phyloP scores from a whole-genome alignment of 2,329 filamentous ascomycete genomes.

The Aspergillus sojae region DNA sequence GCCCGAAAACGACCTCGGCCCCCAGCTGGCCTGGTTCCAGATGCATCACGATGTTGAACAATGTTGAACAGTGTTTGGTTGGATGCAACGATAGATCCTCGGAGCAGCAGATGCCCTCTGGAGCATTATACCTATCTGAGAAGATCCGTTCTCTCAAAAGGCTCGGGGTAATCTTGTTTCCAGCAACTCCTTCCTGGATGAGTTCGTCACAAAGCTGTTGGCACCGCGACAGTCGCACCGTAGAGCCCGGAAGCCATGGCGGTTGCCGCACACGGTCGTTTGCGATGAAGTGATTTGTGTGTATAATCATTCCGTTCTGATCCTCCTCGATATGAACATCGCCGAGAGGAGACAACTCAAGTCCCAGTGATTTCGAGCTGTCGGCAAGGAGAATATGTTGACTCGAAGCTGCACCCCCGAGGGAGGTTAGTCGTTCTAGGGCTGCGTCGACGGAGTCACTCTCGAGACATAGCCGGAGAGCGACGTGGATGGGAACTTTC shows the following conservation, averaged over 20 bases:
- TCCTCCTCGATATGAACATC: slow-evolving; percentile 39
- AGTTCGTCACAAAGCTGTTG: slow-evolving; percentile 29
- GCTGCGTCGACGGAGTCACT: slow-evolving; percentile 52
- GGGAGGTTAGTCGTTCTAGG: slow-evolving; percentile 45
- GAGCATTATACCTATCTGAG: slow-evolving; percentile 39
- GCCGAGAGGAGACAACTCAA: slow-evolving; percentile 34
- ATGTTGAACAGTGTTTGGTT: slow-evolving; percentile 32
- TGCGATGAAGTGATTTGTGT: slow-evolving; percentile 51
- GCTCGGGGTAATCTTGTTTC: slow-evolving; percentile 23
- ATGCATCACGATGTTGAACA: slow-evolving; percentile 44
- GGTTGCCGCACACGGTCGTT: slow-evolving; percentile 35
- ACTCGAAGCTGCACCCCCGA: slow-evolving; percentile 56
- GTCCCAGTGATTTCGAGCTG: slow-evolving; percentile 27
- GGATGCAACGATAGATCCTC: slow-evolving; percentile 31
- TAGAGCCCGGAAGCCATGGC: slow-evolving; percentile 35
- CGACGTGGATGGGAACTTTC: slow-evolving; percentile 62
- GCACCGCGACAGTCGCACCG: slow-evolving; percentile 33
- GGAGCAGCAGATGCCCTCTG: slow-evolving; percentile 40
- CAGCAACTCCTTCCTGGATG: slow-evolving; percentile 21
- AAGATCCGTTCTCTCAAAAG: slow-evolving; percentile 37
- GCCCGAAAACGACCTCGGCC: slow-evolving; percentile 39
- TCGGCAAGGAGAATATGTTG: slow-evolving; percentile 61
- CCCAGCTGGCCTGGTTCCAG: slow-evolving; percentile 25
- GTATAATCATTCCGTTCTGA: slow-evolving; percentile 38
- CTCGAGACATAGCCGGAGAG: slow-evolving; percentile 60